These are phyloP conservation scores for Aphanomyces cochlioides DNA, from an alignment of 352 stramenopile genomes.

Conservation along the genomic window DNA sequence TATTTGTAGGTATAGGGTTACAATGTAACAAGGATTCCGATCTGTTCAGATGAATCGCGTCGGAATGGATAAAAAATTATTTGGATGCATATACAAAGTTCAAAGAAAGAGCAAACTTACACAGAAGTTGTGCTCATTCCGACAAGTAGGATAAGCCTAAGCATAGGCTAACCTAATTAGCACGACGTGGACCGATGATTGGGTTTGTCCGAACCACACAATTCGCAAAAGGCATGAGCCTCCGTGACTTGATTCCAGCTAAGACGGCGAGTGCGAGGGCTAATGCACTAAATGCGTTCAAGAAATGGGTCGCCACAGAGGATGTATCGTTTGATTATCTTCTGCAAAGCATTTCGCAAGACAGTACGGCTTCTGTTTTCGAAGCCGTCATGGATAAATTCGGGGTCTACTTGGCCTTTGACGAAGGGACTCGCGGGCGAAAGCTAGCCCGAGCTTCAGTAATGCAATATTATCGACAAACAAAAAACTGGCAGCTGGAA, in stretches of 20 bases:
- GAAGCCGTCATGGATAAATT: background rate
- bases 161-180: slow-evolving; percentile 9
- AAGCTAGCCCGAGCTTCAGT: background rate
- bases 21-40: background rate
- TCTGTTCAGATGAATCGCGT: no score
- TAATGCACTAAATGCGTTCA: slow-evolving; percentile 2
- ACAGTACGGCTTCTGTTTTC: background rate
- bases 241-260: background rate
- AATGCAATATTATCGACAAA: slow-evolving; percentile 1
- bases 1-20: background rate
- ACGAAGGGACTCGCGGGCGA: background rate
- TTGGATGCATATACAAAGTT: background rate
- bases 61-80: slow-evolving; percentile 1
- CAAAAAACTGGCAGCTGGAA: background rate
- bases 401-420: background rate
- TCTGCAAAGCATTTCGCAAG: background rate
- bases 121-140: background rate
- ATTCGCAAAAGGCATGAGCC: background rate
- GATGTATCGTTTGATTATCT: background rate
- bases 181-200: background rate
- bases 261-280: background rate
- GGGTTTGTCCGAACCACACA: background rate
- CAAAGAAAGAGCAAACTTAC: background rate
- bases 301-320: background rate
- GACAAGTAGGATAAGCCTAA: slow-evolving; percentile 3